Conservation (phyloP, 192 early-diverging fungal species). For the Thoreauomyces humboldtii region DNA sequence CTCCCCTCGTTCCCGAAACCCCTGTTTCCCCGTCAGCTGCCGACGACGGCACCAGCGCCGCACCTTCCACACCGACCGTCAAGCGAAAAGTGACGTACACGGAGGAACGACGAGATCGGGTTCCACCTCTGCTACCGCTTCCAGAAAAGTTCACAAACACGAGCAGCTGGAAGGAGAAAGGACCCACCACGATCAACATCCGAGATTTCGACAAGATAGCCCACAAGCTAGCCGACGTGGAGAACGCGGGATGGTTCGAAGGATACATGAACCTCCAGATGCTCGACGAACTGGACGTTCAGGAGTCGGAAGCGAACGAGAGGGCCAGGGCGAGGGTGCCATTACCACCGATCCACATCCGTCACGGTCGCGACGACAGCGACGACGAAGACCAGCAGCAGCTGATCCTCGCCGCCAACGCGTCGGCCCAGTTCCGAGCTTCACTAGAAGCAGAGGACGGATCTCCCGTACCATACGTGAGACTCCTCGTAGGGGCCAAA, state of each 20-base stretch:
- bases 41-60: background rate
- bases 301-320: background rate
- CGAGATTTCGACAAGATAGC: conserved; percentile 24
- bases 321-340: too few relatives aligned
- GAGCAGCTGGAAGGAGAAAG: conserved; percentile 4
- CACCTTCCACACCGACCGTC: background rate
- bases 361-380: background rate
- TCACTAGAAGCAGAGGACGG: background rate
- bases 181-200: conserved; percentile 1
- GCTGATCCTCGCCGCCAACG: background rate
- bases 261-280: conserved; percentile 11
- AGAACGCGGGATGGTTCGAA: conserved; percentile 24
- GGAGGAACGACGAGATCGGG: conserved; percentile 18
- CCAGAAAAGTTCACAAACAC: conserved; percentile 18
- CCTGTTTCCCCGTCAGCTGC: background rate
- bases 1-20: background rate
- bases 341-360: background rate
- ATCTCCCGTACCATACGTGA: background rate
- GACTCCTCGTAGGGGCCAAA: conserved; percentile 8
- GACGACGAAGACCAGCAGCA: background rate
- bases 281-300: conserved; percentile 5
- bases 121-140: conserved; percentile 12
- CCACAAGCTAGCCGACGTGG: conserved; percentile 15
- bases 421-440: conserved; percentile 11
- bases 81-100: conserved; percentile 10